Evolutionary conservation across 768 basidiomycete genomes (phyloP), one percentile per base, ranked within the genome.

Genomic region (Termitomyces sp.): DNA sequence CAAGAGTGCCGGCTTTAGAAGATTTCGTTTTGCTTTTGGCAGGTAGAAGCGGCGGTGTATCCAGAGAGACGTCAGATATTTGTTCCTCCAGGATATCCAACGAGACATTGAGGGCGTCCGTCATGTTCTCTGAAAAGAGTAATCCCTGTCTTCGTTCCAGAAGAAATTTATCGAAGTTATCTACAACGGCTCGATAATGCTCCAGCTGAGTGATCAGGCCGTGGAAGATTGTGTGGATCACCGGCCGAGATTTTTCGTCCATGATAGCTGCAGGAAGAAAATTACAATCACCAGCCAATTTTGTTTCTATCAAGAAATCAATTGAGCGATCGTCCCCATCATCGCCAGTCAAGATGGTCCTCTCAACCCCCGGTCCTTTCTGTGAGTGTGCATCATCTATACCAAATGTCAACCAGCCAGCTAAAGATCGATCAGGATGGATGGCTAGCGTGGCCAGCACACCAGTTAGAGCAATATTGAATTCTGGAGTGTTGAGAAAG

Each of bases 61-160:
- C 72, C 13, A 71, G 55, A n/a, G 65, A 56, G 26, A 65, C 59
- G 37, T 66, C 59, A 41, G 63, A 62, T 58, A 61, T 68, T 13
- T 76, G 69, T 53, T 83, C 80, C 18, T 81, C 76, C 2, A 78
- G 74, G 24, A 89, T 70, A 57, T 94, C 88, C 55, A 94, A 74
- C 14, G 77, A 80, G 46, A 93, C 74, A 46, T 80, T 88, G 57
- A 98, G 76, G 4, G 95, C 95, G 64, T 98, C 96, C 7, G 86
- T 90, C 36, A 97, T 74, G 67, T 94, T 94, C 72, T 97, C 94
- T 4, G 89, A 88, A 70, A 96, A 97, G 18, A 96, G 72, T 9
- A 98, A 77, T 2, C 94, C 95, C 66, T 88, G 89, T 18, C 96
- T 82, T 36, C 96, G 82, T 71, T 98, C 92, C 2, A 84, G 69